These are phyloP conservation scores for Emmonsia crescens DNA, from an alignment of 2,329 filamentous ascomycete genomes.

Conservation along the genomic window DNA sequence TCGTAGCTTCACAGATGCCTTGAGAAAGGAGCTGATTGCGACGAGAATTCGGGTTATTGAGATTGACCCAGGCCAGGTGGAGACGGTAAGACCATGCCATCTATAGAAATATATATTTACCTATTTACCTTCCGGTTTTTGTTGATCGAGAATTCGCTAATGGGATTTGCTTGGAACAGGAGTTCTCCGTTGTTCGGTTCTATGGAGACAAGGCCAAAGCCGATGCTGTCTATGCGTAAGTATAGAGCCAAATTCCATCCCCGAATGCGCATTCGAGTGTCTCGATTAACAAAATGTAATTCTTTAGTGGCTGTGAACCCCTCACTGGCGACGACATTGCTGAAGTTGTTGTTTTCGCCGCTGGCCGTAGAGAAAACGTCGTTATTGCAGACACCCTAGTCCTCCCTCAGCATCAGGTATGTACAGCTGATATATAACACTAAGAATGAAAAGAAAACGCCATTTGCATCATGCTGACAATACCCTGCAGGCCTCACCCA, in stretches of 20 bases:
- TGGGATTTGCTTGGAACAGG: constrained; percentile 33
- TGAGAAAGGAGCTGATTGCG: constrained; percentile 73
- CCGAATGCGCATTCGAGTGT: neutral
- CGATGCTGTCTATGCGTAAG: constrained; percentile 73
- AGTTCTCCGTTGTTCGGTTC: constrained; percentile 83
- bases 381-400: constrained; percentile 79
- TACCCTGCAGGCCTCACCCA: neutral
- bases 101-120: neutral
- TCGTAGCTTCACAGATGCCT: constrained; percentile 67
- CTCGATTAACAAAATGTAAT: neutral
- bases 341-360: constrained; percentile 78
- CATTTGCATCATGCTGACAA: neutral
- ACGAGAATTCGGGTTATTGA: constrained; percentile 75
- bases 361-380: constrained; percentile 76
- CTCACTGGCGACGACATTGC: constrained; percentile 85
- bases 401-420: constrained; percentile 84
- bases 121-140: neutral
- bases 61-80: constrained; percentile 84
- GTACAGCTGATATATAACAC: neutral
- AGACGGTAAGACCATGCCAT: constrained; percentile 50
- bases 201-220: constrained; percentile 82
- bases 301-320: constrained; percentile 60
- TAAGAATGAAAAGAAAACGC: neutral
- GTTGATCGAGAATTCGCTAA: neutral
- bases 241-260: neutral